These are phyloP conservation scores for Fulvia fulva DNA, from an alignment of 2,329 filamentous ascomycete species.

Conservation along the genomic window DNA sequence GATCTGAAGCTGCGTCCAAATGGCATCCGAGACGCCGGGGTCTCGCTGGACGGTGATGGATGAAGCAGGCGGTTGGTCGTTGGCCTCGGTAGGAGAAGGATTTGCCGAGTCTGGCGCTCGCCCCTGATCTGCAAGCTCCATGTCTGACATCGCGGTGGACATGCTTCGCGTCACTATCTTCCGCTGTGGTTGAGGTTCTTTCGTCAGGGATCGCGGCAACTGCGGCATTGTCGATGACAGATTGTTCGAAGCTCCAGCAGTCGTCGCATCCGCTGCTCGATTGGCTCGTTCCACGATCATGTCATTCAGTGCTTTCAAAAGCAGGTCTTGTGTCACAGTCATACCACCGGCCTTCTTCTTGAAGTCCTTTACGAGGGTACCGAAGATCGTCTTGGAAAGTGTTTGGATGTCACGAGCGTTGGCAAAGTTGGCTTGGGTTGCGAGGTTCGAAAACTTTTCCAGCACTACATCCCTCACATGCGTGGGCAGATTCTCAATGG, in stretches of 20 bases:
- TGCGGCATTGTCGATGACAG: background rate
- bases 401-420: slow-evolving; percentile 61
- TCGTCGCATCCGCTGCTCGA: background rate
- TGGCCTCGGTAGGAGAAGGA: no score
- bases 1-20: slow-evolving; percentile 58
- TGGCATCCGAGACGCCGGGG: slow-evolving; percentile 54
- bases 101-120: no score
- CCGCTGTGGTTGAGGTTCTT: background rate
- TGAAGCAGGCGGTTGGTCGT: background rate
- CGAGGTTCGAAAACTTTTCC: slow-evolving; percentile 40
- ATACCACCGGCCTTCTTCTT: slow-evolving; percentile 4
- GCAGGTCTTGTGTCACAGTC: slow-evolving; percentile 23
- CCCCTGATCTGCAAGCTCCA: background rate
- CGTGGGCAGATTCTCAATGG: background rate
- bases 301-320: slow-evolving; percentile 29
- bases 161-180: background rate
- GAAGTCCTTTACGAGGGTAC: slow-evolving; percentile 27
- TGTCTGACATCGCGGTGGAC: background rate
- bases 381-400: slow-evolving; percentile 51
- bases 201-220: background rate
- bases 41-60: slow-evolving; percentile 38
- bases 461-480: slow-evolving; percentile 17
- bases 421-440: slow-evolving; percentile 52
- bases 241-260: background rate
- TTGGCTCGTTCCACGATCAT: slow-evolving; percentile 34